Evolutionary conservation across 768 basidiomycete species (phyloP).

Genomic region (Podaxis rugospora): DNA sequence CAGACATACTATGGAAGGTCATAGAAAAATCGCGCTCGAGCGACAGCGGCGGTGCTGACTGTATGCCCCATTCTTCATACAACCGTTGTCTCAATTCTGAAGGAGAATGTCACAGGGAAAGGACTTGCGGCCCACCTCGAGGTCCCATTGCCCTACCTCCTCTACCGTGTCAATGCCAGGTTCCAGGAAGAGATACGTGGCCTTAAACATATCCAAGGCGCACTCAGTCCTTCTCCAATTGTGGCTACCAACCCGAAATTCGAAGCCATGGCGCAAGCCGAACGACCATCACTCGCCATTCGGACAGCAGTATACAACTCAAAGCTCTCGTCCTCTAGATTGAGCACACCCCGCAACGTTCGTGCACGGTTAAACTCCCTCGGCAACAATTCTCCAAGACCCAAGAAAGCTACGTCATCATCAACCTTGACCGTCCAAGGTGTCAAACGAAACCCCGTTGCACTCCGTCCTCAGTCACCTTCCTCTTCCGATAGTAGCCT

Average conservation of each 20-base stretch:
- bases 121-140: conserved; percentile 74
- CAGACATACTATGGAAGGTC: conserved; percentile 82
- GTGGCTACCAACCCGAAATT: conserved; percentile 24
- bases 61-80: conserved; percentile 38
- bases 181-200: conserved; percentile 85
- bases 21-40: conserved; percentile 73
- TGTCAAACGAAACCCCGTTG: conserved; percentile 31
- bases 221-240: conserved; percentile 43
- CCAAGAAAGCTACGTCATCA: conserved; percentile 60
- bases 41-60: conserved; percentile 74
- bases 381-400: conserved; percentile 45
- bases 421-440: conserved; percentile 71
- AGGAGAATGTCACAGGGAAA: conserved; percentile 54
- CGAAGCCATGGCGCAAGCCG: conserved; percentile 22
- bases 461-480: conserved; percentile 43
- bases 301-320: conserved; percentile 24
- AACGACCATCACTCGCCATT: conserved; percentile 24
- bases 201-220: conserved; percentile 65
- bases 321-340: conserved; percentile 37
- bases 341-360: conserved; percentile 55
- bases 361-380: conserved; percentile 71
- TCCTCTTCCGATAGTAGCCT: conserved; percentile 49
- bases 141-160: conserved; percentile 79
- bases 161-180: conserved; percentile 78
- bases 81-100: neutral